A percentile compares a stretch with the other conserved stretches of the same genome.
phyloP scores from a whole-genome alignment of 2,329 filamentous ascomycete species.

The Trichoderma simmonsii region DNA sequence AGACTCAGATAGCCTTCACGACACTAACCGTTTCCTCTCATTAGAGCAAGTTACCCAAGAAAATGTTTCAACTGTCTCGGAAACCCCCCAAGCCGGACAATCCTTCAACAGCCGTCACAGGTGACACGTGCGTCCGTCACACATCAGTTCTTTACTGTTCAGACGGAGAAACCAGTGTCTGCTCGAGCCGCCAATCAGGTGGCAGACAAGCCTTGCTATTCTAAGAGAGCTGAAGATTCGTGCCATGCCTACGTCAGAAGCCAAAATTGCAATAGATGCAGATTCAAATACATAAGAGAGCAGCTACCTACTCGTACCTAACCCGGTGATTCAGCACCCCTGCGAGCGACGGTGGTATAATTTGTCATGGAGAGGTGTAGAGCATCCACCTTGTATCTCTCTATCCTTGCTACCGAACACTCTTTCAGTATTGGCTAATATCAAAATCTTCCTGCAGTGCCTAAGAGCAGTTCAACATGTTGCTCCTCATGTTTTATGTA shows the following conservation, averaged over 20 bases:
- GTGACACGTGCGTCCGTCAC: background rate
- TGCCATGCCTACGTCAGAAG: background rate
- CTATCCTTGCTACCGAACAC: background rate
- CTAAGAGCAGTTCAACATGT: background rate
- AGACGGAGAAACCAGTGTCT: background rate
- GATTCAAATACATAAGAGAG: background rate
- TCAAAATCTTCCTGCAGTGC: background rate
- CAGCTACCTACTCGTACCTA: background rate
- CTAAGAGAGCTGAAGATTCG: background rate
- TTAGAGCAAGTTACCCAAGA: background rate
- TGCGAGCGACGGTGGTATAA: background rate
- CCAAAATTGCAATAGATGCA: background rate
- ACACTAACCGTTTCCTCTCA: background rate
- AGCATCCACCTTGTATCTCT: background rate
- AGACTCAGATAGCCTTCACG: background rate
- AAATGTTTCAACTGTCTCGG: constrained; percentile 17
- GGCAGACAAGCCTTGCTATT: background rate
- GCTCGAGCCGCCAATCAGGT: background rate
- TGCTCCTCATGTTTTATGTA: background rate
- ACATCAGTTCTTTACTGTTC: background rate
- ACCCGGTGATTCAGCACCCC: background rate
- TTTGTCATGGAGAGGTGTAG: background rate
- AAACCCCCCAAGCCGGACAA: background rate
- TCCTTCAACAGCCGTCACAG: background rate
- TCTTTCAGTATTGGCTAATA: background rate